Evolutionary conservation across 208 protist species (phyloP), one percentile per base, ranked within the genome.

Genomic region (Trypanosoma melophagium): DNA sequence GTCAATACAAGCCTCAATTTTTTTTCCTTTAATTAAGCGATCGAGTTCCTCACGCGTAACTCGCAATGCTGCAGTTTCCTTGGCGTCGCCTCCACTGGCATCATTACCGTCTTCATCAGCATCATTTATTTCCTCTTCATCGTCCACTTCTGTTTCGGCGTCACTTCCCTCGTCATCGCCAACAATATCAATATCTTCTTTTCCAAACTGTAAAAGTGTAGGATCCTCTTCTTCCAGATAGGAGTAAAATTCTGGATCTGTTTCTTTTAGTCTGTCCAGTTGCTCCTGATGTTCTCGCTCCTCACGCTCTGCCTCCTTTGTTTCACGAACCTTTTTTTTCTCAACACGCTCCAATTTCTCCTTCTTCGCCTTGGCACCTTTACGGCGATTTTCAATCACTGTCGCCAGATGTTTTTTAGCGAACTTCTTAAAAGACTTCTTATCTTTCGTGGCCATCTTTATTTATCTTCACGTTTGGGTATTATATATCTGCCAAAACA

Each of bases 351-450:
- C 92, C 25, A 86, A 65, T 75, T 92, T 95, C 67, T 97, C 89
- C 77, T 95, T 93, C 76, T 87, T 93, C 0, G 83, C 76, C 76
- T 93, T 93, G 17, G 83, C 83, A 16, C 84, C 87, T 78, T 97
- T 94, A 31, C 89, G 86, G 35, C 89, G 91, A 22, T 81, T 93
- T 72, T 96, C 86, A 72, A 96, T 96, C 50, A 93, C 86, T 41
- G 75, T 77, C 17, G 91, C 87, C 67, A 96, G 78, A 64, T 96
- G 91, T 69, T 96, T 96, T 83, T 92, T 93, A 54, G 91, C 88
- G 70, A 87, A 96, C 77, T 94, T 96, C 76, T 93, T 94, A 61
- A 94, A 96, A 16, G 87, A 94, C 73, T 96, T 96, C 80, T 94
- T 96, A 58, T 89, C 88, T 62, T 96, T 96, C 10, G 68, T 79